Evolutionary conservation across 352 stramenopile genomes (phyloP), one percentile per base, ranked within the genome.

Genomic region (Pythium dissotocum): DNA sequence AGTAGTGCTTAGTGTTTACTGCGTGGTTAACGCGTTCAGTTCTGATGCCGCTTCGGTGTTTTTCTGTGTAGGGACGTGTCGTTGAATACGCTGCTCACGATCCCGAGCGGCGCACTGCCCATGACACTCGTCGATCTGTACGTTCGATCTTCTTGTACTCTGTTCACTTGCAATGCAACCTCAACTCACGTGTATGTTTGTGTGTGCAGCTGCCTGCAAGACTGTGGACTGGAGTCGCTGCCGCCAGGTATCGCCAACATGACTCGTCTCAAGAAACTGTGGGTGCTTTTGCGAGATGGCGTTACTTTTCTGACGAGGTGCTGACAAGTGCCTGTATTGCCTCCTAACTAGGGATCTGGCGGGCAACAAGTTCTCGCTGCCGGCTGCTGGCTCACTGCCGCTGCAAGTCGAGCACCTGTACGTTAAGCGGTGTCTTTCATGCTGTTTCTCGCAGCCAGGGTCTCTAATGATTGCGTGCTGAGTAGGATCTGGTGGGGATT

Each of bases 401-500:
- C 54, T 72, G 3, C 58, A 67, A 52, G 24, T 72, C 4, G 65
- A 72, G 46, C 49, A 72, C 18, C 28, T 72, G 65, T 72, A 32
- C 58, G 65, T n/a, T n/a, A n/a, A n/a, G n/a, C n/a, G n/a, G n/a
- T n/a, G n/a, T n/a, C n/a, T n/a, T 72, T 4, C 44, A 4, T 30
- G 21, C 12, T 13, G 44, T 7, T 24, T 8, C 7, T 30, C 16
- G 44, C 1, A 26, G 18, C 44, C n/a, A 32, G n/a, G 44, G 44
- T 52, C n/a, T 52, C 24, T 46, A 6, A 21, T 61, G 13, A 30
- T 38, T 46, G 18, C 4, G 3, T 58, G 18, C n/a, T 61, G 46
- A 2, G 12, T 33, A 68, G 74, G 40, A 67, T 70, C 40, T 57
- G 76, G 54, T 72, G 71, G 58, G 58, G 71, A 16, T 61, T 72